A percentile compares a stretch with the other conserved stretches of the same genome.
phyloP scores from a whole-genome alignment of 768 basidiomycete species.

The Boletus patriciae region DNA sequence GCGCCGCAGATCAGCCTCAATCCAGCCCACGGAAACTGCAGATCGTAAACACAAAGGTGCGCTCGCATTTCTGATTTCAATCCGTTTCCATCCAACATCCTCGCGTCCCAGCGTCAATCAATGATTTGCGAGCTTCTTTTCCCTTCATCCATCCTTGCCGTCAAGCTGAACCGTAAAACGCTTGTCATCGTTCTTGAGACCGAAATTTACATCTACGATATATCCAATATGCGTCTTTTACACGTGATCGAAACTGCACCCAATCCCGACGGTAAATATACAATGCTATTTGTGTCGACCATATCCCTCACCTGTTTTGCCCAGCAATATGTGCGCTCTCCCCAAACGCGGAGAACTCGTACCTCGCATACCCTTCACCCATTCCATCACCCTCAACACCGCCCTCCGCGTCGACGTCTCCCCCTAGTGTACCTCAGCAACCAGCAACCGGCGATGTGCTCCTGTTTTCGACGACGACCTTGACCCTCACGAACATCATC shows the following conservation, averaged over 20 bases:
- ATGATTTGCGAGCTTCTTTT: conserved; percentile 99
- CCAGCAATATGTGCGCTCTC: conserved; percentile 93
- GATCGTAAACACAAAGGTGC: conserved; percentile 97
- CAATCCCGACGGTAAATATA: conserved; percentile 81
- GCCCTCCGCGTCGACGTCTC: conserved; percentile 38
- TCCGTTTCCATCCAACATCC: not conserved
- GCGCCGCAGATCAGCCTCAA: conserved; percentile 88
- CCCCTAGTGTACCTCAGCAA: conserved; percentile 45
- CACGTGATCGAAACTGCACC: conserved; percentile 97
- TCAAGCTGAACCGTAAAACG: conserved; percentile 96
- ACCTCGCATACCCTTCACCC: conserved; percentile 94
- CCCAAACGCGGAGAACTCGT: conserved; percentile 89
- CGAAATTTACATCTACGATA: conserved; percentile 99
- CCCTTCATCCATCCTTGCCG: conserved; percentile 94
- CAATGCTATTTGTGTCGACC: not conserved
- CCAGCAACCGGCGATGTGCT: conserved; percentile 77
- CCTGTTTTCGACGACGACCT: conserved; percentile 88
- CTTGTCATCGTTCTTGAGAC: conserved; percentile 93
- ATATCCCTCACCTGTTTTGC: conserved; percentile 4
- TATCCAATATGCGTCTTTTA: conserved; percentile 94
- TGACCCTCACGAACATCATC: conserved; percentile 92
- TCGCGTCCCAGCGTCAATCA: conserved; percentile 72
- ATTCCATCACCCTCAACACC: conserved; percentile 79
- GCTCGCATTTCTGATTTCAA: conserved; percentile 16
- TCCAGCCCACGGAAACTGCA: conserved; percentile 92